These are phyloP conservation scores for Kodamaea suecica DNA, from an alignment of 1,139 yeast species.

Conservation along the genomic window DNA sequence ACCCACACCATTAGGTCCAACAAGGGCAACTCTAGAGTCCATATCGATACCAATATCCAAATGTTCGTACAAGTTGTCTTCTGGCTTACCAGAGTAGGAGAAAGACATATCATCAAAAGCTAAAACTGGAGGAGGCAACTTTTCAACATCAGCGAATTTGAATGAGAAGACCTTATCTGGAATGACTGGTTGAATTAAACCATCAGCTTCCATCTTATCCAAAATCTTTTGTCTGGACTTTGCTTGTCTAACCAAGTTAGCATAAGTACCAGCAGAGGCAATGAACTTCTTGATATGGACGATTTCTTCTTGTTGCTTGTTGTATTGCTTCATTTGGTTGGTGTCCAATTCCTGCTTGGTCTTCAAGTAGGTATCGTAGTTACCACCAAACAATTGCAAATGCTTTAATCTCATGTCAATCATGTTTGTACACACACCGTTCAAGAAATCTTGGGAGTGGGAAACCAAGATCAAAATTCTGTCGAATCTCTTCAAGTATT, in stretches of 20 bases:
- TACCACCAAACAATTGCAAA: slow-evolving; percentile 88
- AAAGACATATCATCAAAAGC: slow-evolving; percentile 95
- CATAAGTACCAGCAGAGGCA: slow-evolving; percentile 99
- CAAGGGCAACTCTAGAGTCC: slow-evolving; percentile 98
- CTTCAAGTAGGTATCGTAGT: slow-evolving; percentile 94
- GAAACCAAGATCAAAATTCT: slow-evolving; percentile 92
- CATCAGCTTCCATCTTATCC: slow-evolving; percentile 99
- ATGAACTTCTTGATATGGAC: slow-evolving; percentile 97
- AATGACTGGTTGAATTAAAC: slow-evolving; percentile 88
- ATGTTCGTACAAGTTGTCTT: slow-evolving; percentile 84
- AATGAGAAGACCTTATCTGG: slow-evolving; percentile 91
- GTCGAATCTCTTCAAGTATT: slow-evolving; percentile 90
- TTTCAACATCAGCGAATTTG: slow-evolving; percentile 93
- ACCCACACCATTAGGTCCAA: slow-evolving; percentile 99
- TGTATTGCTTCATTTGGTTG: slow-evolving; percentile 96
- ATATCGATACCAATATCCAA: slow-evolving; percentile 98
- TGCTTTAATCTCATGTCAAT: slow-evolving; percentile 87
- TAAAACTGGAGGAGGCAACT: slow-evolving; percentile 97
- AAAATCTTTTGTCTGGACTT: slow-evolving; percentile 98
- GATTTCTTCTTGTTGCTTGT: slow-evolving; percentile 98
- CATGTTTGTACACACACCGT: slow-evolving; percentile 98
- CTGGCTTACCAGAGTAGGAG: slow-evolving; percentile 83
- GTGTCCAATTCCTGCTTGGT: slow-evolving; percentile 93
- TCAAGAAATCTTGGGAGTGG: slow-evolving; percentile 98
- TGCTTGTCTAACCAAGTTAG: slow-evolving; percentile 97